Percentiles rank a stretch among this genome's conserved stretches.
These are phyloP conservation scores for Botryotinia narcissicola DNA, from an alignment of 2,329 filamentous ascomycete species.

Conservation along the genomic window DNA sequence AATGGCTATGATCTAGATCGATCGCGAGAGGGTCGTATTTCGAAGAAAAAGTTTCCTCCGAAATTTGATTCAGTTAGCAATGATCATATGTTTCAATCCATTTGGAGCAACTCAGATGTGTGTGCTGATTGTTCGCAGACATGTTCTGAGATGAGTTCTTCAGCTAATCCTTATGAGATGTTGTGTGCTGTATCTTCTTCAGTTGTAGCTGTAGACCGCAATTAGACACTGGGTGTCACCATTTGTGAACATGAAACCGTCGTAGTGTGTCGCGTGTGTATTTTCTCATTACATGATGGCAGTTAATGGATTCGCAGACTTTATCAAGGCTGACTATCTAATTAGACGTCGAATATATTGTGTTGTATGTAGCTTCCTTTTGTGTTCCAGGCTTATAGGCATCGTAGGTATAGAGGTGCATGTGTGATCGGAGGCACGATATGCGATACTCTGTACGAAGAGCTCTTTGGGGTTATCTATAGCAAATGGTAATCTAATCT, in stretches of 20 bases:
- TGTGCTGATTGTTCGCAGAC: not conserved
- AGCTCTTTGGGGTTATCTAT: not conserved
- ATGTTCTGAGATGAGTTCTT: not conserved
- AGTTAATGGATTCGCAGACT: not conserved
- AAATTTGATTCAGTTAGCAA: no score
- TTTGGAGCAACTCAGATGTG: not conserved
- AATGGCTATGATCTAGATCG: no score
- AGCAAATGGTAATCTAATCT: not conserved
- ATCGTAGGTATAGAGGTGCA: not conserved
- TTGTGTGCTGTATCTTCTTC: not conserved
- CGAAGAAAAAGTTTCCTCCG: no score
- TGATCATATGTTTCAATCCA: not conserved
- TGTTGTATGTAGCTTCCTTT: not conserved
- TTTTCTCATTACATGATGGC: not conserved
- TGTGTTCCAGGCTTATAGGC: no score
- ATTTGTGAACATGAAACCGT: not conserved
- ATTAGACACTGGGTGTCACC: not conserved
- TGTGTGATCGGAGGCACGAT: not conserved
- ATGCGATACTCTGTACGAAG: not conserved
- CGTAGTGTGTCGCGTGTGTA: not conserved
- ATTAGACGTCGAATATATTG: not conserved
- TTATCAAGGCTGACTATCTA: not conserved
- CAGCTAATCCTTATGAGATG: not conserved
- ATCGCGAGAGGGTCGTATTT: no score
- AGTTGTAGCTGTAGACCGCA: not conserved